Percentiles rank a stretch among this genome's conserved stretches.
Evolutionary conservation across 768 basidiomycete genomes (phyloP).

Genomic region (Boletellus ananas): DNA sequence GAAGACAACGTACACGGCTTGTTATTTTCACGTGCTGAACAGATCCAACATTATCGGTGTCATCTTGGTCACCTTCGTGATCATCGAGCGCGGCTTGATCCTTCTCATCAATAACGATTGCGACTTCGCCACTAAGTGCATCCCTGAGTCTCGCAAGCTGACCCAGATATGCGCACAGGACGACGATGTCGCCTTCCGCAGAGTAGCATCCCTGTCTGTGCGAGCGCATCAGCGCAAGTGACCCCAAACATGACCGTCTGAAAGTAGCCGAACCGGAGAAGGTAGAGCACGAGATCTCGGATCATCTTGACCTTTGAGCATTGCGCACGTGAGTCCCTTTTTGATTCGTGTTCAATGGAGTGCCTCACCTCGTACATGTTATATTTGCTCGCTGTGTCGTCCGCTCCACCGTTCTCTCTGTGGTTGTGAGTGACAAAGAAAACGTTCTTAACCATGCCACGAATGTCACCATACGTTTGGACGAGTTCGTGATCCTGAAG

Average conservation of each 20-base stretch:
- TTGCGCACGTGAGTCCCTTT: neutral
- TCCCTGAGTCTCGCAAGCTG: constrained; percentile 46
- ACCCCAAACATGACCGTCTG: neutral
- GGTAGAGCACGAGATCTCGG: constrained; percentile 49
- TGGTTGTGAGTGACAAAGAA: constrained; percentile 66
- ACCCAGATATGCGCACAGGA: constrained; percentile 52
- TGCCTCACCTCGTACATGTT: constrained; percentile 68
- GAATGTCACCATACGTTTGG: constrained; percentile 47
- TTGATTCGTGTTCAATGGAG: neutral
- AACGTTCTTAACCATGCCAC: constrained; percentile 59
- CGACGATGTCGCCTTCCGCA: constrained; percentile 47
- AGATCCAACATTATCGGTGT: constrained; percentile 20
- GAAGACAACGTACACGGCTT: constrained; percentile 40
- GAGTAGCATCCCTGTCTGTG: constrained; percentile 47
- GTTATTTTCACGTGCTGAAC: constrained; percentile 51
- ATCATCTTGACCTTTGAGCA: constrained; percentile 41
- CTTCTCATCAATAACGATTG: constrained; percentile 65
- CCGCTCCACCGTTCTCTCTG: constrained; percentile 53
- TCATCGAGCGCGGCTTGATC: constrained; percentile 60
- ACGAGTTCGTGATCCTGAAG: constrained; percentile 58
- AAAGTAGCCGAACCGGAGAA: constrained; percentile 35
- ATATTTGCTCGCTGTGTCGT: constrained; percentile 63
- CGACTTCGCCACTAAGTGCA: constrained; percentile 43
- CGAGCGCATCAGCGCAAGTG: neutral
- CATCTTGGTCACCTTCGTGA: constrained; percentile 42